phyloP scores from a whole-genome alignment of 495 filamentous ascomycete species.

The Penicillium pancosmium region DNA sequence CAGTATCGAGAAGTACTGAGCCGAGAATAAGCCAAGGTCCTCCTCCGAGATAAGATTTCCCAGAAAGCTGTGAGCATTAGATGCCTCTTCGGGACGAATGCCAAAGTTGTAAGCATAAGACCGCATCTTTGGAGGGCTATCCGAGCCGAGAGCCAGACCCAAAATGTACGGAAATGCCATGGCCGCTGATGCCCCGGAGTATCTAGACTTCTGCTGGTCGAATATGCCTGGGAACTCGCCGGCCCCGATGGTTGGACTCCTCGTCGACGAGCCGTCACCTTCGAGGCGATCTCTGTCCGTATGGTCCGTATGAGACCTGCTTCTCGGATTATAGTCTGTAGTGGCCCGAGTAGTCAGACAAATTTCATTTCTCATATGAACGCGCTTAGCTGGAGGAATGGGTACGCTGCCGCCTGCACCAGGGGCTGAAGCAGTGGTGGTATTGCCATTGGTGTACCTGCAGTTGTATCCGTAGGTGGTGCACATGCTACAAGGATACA shows the following conservation, averaged over 20 bases:
- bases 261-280: no score
- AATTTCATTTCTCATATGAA: constrained; percentile 4
- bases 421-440: constrained; percentile 2
- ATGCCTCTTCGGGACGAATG: constrained; percentile 35
- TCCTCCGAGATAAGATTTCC: constrained; percentile 32
- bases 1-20: constrained; percentile 27
- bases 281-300: constrained; percentile 3
- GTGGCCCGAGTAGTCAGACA: no score
- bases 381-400: constrained; percentile 16
- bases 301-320: no score
- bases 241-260: no score
- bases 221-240: constrained; percentile 31
- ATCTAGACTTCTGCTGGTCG: constrained; percentile 35
- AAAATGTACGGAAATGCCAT: constrained; percentile 40
- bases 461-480: constrained; percentile 35
- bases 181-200: constrained; percentile 33
- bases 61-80: constrained; percentile 24
- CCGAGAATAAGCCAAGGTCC: constrained; percentile 26
- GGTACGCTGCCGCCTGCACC: constrained; percentile 1
- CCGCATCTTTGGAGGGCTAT: constrained; percentile 28
- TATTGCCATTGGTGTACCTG: constrained; percentile 27
- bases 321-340: no score
- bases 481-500: constrained; percentile 35
- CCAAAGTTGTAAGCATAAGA: constrained; percentile 40
- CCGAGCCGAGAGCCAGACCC: constrained; percentile 32